Evolutionary conservation across 306 rosid genomes (phyloP).

Genomic region (Herpetospermum pedunculosum): DNA sequence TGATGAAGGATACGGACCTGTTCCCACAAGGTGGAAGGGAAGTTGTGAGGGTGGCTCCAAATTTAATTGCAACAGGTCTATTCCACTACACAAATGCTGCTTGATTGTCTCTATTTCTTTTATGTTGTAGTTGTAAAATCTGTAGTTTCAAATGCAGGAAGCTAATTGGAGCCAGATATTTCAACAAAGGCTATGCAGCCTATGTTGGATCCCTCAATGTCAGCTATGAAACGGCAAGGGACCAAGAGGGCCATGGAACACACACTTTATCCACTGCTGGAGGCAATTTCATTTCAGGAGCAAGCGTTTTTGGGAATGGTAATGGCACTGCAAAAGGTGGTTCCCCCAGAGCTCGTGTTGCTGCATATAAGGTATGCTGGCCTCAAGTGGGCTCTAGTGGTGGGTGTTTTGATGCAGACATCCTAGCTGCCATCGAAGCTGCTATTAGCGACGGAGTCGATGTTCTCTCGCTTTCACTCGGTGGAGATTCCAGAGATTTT

Average conservation of each 20-base stretch:
- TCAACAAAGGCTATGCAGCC: constrained; percentile 31
- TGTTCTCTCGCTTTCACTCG: constrained; percentile 36
- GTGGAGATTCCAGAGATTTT: constrained; percentile 11
- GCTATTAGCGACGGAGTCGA: constrained; percentile 70
- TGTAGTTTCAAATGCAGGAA: constrained; percentile 23
- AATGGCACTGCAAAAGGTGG: constrained; percentile 83
- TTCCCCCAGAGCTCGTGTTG: constrained; percentile 71
- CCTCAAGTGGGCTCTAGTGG: not conserved
- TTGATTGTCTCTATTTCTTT: not conserved
- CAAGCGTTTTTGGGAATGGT: constrained; percentile 39
- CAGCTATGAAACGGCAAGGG: constrained; percentile 27
- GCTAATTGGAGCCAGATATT: constrained; percentile 74
- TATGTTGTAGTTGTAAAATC: not conserved
- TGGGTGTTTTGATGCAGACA: constrained; percentile 43
- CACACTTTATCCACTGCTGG: constrained; percentile 92
- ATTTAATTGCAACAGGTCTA: constrained; percentile 1
- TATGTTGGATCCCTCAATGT: not conserved
- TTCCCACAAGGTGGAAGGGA: not conserved
- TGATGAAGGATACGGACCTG: not conserved
- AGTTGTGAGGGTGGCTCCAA: constrained; percentile 8
- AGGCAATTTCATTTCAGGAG: constrained; percentile 39
- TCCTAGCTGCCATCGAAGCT: constrained; percentile 47
- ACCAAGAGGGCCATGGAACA: constrained; percentile 64
- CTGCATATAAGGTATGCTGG: constrained; percentile 80
- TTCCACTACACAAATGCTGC: not conserved